Evolutionary conservation across 2,329 filamentous ascomycete species (phyloP).

Genomic region (Aspergillus carbonarius): DNA sequence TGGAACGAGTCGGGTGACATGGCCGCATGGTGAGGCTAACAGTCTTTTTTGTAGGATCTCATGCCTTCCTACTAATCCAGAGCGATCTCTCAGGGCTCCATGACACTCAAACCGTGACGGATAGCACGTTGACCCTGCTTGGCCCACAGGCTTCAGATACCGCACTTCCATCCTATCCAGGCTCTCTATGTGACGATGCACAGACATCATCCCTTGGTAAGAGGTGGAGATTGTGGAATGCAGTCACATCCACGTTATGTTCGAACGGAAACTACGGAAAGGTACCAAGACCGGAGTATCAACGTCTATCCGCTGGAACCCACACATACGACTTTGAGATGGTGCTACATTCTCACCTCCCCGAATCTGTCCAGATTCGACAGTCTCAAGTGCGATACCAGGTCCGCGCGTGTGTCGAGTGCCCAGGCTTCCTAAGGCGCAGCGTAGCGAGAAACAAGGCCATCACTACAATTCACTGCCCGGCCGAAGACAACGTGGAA

Average conservation of each 20-base stretch:
- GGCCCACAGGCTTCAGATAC: neutral
- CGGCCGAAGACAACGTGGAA: constrained; percentile 14
- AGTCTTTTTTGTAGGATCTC: neutral
- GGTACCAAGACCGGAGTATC: neutral
- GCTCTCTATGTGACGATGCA: neutral
- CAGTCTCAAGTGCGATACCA: constrained; percentile 13
- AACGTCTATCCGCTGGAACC: constrained; percentile 8
- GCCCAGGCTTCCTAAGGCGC: constrained; percentile 3
- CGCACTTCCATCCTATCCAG: neutral
- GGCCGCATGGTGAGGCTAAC: constrained; percentile 14
- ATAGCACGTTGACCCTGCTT: constrained; percentile 10
- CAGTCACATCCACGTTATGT: constrained; percentile 1
- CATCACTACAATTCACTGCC: constrained; percentile 14
- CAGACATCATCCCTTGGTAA: neutral
- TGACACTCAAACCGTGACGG: constrained; percentile 9
- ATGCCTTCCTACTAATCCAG: neutral
- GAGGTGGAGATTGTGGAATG: constrained; percentile 6
- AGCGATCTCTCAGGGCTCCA: constrained; percentile 6
- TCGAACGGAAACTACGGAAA: neutral
- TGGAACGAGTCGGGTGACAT: constrained; percentile 13
- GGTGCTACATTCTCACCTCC: constrained; percentile 14
- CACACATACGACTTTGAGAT: constrained; percentile 17
- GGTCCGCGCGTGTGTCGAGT: constrained; percentile 12
- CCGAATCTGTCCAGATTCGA: constrained; percentile 14
- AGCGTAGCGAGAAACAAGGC: constrained; percentile 2